Base-by-base conservation (phyloP, 179 eudicot genomes). In the Silene vulgaris region DNA sequence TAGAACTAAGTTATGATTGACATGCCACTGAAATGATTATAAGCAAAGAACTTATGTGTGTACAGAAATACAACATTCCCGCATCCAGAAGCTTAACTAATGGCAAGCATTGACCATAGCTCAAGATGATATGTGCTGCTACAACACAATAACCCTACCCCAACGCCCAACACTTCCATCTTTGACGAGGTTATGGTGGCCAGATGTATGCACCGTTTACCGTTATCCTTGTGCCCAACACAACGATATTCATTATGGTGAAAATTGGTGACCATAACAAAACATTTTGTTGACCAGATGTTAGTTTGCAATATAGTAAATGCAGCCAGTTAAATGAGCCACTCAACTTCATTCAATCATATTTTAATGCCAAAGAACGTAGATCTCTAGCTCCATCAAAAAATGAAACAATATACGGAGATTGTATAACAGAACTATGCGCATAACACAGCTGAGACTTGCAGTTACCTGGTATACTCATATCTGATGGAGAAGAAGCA, bases 401-500 rank as follows among this genome's bases (percentile, higher is more conserved):
- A 17, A 12, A 13, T 8, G 50, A 75, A 75, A n/a, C 1, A 28
- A 63, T 45, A 52, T 0, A 52, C 17, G 1, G 5, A 52, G 14
- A 14, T 12, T 6, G 45, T 40, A 40, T 40, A 40, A 40, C 45
- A 40, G 45, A 40, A 40, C 0, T 40, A 6, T 40, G 45, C 45
- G 45, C 45, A 40, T 40, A 35, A 19, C 9, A 23, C n/a, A 19
- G 70, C 30, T 7, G 4, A 62, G 65, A 0, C 65, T 62, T 23
- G 20, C 13, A n/a, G 1, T 72, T 78, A 93, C 97, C 92, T 85
- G 83, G 73, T 69, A 76, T 73, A 76, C 69, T 76, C 72, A 52
- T 59, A 68, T 80, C 80, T 43, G 75, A 79, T 62, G 74, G 76
- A 28, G 83, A 21, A 48, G 77, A 87, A 67, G 69, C 78, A 63